Percentiles rank a stretch among this genome's conserved stretches.
These are phyloP conservation scores for Picea mariana DNA, from an alignment of 83 land plant species.

Conservation along the genomic window DNA sequence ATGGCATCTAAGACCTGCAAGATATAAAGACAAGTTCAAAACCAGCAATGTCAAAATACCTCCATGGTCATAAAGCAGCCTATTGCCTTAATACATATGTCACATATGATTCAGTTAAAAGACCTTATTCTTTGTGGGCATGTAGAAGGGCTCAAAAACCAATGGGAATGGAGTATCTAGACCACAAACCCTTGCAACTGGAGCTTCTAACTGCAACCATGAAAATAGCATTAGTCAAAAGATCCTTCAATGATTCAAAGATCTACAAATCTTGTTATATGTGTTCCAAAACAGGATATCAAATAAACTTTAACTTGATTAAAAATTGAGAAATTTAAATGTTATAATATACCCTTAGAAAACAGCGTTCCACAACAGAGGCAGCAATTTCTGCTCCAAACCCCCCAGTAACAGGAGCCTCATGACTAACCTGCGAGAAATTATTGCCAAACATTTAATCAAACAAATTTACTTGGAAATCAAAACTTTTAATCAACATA, in stretches of 20 bases:
- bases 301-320: slow-evolving; percentile 6
- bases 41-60: slow-evolving; percentile 8
- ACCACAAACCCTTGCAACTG: slow-evolving; percentile 92
- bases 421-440: slow-evolving; percentile 83
- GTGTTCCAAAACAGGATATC: neutral
- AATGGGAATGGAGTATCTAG: slow-evolving; percentile 97
- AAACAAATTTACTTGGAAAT: neutral
- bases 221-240: neutral
- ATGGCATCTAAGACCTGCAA: slow-evolving; percentile 86
- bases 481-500: neutral
- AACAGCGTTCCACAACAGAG: slow-evolving; percentile 90
- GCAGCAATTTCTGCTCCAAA: slow-evolving; percentile 99
- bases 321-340: neutral
- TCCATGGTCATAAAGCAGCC: neutral
- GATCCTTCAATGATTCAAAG: neutral
- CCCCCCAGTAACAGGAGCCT: slow-evolving; percentile 98
- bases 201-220: slow-evolving; percentile 88
- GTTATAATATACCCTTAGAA: slow-evolving; percentile 60
- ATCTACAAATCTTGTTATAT: neutral
- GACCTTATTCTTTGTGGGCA: slow-evolving; percentile 98
- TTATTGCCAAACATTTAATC: neutral
- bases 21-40: neutral
- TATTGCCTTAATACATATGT: neutral
- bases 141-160: slow-evolving; percentile 92
- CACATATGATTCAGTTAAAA: neutral